A percentile compares a stretch with the other conserved stretches of the same genome.
Evolutionary conservation across 805 yeast species (phyloP).

Genomic region (Hermanozyma aechmeae): DNA sequence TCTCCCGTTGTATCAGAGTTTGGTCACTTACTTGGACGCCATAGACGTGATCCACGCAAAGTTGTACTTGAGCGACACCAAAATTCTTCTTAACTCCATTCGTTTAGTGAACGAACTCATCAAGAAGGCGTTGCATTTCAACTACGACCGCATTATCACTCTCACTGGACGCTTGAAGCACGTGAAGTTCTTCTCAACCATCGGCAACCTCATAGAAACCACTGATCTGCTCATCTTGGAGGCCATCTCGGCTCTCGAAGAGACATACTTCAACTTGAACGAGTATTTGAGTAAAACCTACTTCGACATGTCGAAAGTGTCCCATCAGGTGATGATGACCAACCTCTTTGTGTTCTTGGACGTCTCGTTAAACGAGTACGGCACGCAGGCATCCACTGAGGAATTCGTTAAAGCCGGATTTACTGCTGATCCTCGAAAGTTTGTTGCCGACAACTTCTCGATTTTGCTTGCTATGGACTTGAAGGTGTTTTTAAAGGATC

Average conservation of each 20-base stretch:
- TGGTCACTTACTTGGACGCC: slow-evolving; percentile 29
- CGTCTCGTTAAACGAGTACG: slow-evolving; percentile 31
- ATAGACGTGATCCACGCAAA: slow-evolving; percentile 34
- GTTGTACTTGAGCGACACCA: slow-evolving; percentile 33
- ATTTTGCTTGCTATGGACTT: slow-evolving; percentile 46
- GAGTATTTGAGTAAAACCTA: slow-evolving; percentile 22
- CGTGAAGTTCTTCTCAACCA: slow-evolving; percentile 35
- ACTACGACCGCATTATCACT: slow-evolving; percentile 34
- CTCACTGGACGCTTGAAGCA: slow-evolving; percentile 39
- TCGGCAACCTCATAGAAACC: slow-evolving; percentile 32
- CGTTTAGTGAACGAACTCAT: slow-evolving; percentile 38
- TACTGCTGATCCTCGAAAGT: slow-evolving; percentile 32
- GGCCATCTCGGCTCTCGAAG: slow-evolving; percentile 21
- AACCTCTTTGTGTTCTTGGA: slow-evolving; percentile 31
- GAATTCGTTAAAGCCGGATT: slow-evolving; percentile 40
- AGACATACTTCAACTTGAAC: slow-evolving; percentile 25
- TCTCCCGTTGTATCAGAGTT: slow-evolving; percentile 25
- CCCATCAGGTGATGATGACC: slow-evolving; percentile 32
- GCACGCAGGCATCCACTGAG: slow-evolving; percentile 31
- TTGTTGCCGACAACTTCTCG: slow-evolving; percentile 36
- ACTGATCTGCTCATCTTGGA: slow-evolving; percentile 24
- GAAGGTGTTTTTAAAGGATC: slow-evolving; percentile 43
- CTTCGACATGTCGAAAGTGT: slow-evolving; percentile 27
- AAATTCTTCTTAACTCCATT: slow-evolving; percentile 34
- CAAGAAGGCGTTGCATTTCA: slow-evolving; percentile 30